These are phyloP conservation scores for Leucosporidium scottii DNA, from an alignment of 768 basidiomycete genomes.

Conservation along the genomic window DNA sequence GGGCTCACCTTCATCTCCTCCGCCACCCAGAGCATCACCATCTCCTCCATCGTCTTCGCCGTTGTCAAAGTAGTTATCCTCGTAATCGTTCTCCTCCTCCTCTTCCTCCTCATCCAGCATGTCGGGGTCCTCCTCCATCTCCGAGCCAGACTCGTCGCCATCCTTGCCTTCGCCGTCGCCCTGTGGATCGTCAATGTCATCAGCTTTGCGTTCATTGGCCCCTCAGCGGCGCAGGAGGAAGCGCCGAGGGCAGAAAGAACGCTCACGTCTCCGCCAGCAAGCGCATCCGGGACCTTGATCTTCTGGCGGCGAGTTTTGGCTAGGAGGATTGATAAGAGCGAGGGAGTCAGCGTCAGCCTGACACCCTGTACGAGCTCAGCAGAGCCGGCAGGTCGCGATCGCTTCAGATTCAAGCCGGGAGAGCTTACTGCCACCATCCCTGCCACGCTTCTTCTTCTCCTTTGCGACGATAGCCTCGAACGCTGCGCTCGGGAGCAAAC, in stretches of 20 bases:
- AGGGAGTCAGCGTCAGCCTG: neutral
- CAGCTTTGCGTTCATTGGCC: neutral
- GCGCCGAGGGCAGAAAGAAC: too few relatives aligned
- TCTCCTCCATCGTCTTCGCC: constrained; percentile 31
- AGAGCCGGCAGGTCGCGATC: too few relatives aligned
- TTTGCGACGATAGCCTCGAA: constrained; percentile 26
- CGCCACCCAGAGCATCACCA: constrained; percentile 18
- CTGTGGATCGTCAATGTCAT: neutral
- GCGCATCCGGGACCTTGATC: constrained; percentile 1
- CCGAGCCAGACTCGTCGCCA: constrained; percentile 1
- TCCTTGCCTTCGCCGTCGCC: neutral
- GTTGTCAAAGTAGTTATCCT: constrained; percentile 34
- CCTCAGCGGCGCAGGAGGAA: too few relatives aligned
- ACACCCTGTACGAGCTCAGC: too few relatives aligned
- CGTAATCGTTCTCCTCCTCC: constrained; percentile 34
- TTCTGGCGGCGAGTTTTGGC: neutral
- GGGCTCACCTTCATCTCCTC: constrained; percentile 28
- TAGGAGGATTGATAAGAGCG: neutral
- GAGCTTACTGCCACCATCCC: neutral
- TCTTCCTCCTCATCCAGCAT: constrained; percentile 27
- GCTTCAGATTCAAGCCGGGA: too few relatives aligned
- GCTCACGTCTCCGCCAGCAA: constrained; percentile 30
- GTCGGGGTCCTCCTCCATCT: constrained; percentile 14
- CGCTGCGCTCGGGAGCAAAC: constrained; percentile 16
- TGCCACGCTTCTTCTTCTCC: constrained; percentile 2